Evolutionary conservation across 192 early-diverging fungal genomes (phyloP).

Genomic region (Coemansia aciculifera): DNA sequence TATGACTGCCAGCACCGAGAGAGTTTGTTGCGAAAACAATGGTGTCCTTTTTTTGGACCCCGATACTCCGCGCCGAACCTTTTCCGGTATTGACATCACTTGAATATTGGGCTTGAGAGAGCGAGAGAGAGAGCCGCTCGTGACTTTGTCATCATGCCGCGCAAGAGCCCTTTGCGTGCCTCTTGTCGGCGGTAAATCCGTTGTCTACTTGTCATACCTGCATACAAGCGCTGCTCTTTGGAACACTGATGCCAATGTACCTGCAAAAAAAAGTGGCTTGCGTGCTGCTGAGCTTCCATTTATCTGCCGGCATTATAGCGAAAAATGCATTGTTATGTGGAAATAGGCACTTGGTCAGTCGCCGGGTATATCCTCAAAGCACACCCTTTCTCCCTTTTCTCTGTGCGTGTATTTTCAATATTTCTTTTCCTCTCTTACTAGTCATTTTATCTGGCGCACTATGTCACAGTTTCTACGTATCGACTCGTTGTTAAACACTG

Average conservation of each 20-base stretch:
- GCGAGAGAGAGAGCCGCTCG: not conserved
- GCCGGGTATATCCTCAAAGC: not conserved
- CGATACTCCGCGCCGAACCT: not conserved
- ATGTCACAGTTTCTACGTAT: conserved; percentile 31
- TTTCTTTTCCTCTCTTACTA: conserved; percentile 6
- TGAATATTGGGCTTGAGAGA: not conserved
- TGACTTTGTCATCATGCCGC: not conserved
- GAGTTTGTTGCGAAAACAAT: not conserved
- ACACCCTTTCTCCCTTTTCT: not conserved
- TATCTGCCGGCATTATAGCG: conserved; percentile 1
- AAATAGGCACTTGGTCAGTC: not conserved
- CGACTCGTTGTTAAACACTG: conserved; percentile 22
- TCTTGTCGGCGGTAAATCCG: not conserved
- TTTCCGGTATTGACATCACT: not conserved
- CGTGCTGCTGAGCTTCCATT: not conserved
- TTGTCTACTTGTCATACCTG: not conserved
- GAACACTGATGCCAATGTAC: not conserved
- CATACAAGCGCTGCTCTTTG: not conserved
- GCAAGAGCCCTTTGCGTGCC: not conserved
- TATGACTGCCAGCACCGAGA: not conserved
- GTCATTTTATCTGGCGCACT: not conserved
- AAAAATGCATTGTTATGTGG: conserved; percentile 1
- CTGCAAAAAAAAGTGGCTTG: conserved; percentile 1
- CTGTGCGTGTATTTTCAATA: not conserved
- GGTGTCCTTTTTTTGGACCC: not conserved